Conservation (phyloP, 176 grass and related monocot species). For the Themeda triandra region DNA sequence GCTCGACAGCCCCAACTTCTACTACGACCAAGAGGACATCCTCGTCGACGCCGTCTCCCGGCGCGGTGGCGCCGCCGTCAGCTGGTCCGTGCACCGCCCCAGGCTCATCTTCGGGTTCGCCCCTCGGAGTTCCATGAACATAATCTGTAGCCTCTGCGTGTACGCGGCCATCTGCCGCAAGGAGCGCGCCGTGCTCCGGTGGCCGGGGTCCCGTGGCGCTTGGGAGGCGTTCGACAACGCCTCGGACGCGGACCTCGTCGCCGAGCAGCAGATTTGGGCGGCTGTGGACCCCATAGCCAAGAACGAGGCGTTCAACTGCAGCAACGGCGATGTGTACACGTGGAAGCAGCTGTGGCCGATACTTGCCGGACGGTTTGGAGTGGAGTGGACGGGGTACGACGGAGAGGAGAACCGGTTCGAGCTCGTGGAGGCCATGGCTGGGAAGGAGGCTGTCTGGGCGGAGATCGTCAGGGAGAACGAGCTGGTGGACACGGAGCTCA, state of each 20-base stretch:
- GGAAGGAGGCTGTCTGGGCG: too few species aligned
- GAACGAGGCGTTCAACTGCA: conserved; percentile 7
- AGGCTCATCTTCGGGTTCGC: conserved; percentile 47
- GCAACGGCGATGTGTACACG: too few species aligned
- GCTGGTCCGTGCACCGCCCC: conserved; percentile 68
- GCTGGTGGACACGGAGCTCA: too few species aligned
- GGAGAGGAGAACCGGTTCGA: too few species aligned
- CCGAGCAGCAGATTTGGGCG: conserved; percentile 86
- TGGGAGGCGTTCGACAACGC: conserved; percentile 67
- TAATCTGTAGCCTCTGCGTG: conserved; percentile 57
- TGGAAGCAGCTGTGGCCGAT: too few species aligned
- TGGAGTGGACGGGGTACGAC: too few species aligned
- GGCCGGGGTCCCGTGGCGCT: conserved; percentile 31
- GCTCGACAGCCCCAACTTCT: conserved; percentile 30
- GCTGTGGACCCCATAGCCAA: conserved; percentile 69
- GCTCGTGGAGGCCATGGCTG: too few species aligned
- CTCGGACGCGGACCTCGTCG: conserved; percentile 60
- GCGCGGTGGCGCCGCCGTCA: conserved; percentile 27
- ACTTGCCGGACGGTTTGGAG: too few species aligned
- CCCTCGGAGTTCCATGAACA: conserved; percentile 59
- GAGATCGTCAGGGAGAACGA: too few species aligned
- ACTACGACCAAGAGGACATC: conserved; percentile 55
- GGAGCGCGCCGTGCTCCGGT: conserved; percentile 44
- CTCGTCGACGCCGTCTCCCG: conserved; percentile 42
- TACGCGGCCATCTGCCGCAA: conserved; percentile 76